These are phyloP conservation scores for Sanguinoderma infundibulare DNA, from an alignment of 1,284 basidiomycete species.

Conservation along the genomic window DNA sequence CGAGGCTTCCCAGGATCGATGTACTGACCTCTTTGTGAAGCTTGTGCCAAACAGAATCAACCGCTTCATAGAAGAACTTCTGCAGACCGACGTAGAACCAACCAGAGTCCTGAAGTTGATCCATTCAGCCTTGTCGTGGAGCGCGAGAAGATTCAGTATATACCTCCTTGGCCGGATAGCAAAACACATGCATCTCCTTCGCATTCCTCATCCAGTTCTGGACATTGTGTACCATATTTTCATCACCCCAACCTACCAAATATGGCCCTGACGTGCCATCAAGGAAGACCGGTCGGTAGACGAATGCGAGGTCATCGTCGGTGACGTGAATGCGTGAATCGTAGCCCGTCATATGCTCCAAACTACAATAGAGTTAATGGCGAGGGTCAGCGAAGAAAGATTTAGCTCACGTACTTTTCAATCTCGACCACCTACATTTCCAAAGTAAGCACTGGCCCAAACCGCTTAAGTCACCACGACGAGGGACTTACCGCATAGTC, in stretches of 20 bases:
- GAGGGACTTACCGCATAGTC: conserved; percentile 22
- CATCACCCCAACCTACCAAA: conserved; percentile 56
- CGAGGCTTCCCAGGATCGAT: background rate
- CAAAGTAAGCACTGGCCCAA: background rate
- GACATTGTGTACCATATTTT: conserved; percentile 43
- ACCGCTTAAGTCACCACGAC: background rate
- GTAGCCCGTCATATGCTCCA: conserved; percentile 37
- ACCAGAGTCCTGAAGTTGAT: conserved; percentile 5
- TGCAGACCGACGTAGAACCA: conserved; percentile 37
- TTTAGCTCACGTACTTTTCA: conserved; percentile 3
- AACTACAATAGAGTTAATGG: conserved; percentile 29
- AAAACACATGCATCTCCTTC: conserved; percentile 48
- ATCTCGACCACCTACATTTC: conserved; percentile 5
- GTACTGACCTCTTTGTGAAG: conserved; percentile 23
- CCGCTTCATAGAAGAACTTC: conserved; percentile 12
- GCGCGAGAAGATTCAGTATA: background rate
- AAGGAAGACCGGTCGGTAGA: conserved; percentile 56
- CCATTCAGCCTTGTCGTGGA: background rate
- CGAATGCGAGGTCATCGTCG: conserved; percentile 45
- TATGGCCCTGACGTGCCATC: conserved; percentile 48
- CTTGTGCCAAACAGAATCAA: conserved; percentile 29
- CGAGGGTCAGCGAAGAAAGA: too few relatives aligned
- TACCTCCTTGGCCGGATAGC: conserved; percentile 19
- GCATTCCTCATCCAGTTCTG: conserved; percentile 21
- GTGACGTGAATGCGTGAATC: conserved; percentile 42